phyloP scores from a whole-genome alignment of 441 rosid genomes.

The Pelargonium australe region DNA sequence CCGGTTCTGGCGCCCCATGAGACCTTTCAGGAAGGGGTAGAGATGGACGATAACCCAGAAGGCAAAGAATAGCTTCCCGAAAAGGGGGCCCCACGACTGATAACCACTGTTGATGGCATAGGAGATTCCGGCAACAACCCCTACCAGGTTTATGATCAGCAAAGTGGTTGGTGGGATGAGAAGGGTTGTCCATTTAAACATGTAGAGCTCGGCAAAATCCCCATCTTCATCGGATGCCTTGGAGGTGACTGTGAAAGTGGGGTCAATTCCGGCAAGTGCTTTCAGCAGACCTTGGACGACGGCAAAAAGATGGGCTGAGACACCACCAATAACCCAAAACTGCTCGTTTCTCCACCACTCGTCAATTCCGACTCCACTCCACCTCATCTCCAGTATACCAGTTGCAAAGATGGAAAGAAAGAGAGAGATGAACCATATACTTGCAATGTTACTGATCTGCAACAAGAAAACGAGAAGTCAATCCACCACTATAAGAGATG shows the following conservation, averaged over 20 bases:
- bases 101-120: constrained; percentile 92
- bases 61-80: constrained; percentile 92
- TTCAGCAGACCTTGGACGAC: constrained; percentile 94
- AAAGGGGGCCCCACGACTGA: constrained; percentile 93
- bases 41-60: constrained; percentile 97
- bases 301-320: constrained; percentile 88
- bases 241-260: constrained; percentile 92
- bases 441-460: constrained; percentile 96
- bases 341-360: constrained; percentile 99
- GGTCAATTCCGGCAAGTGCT: constrained; percentile 92
- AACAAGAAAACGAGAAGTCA: constrained; percentile 20
- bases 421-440: constrained; percentile 97
- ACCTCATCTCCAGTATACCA: constrained; percentile 96
- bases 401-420: constrained; percentile 96
- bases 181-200: constrained; percentile 98
- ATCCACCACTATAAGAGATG: background rate
- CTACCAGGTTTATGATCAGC: constrained; percentile 79
- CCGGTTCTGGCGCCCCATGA: constrained; percentile 93
- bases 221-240: constrained; percentile 94
- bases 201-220: constrained; percentile 77
- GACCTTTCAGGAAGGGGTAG: constrained; percentile 94
- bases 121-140: constrained; percentile 93
- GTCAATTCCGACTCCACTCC: constrained; percentile 98
- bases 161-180: constrained; percentile 96
- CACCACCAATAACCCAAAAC: constrained; percentile 99